phyloP scores from a whole-genome alignment of 2,329 filamentous ascomycete genomes.

The Gnomoniopsis smithogilvyi region DNA sequence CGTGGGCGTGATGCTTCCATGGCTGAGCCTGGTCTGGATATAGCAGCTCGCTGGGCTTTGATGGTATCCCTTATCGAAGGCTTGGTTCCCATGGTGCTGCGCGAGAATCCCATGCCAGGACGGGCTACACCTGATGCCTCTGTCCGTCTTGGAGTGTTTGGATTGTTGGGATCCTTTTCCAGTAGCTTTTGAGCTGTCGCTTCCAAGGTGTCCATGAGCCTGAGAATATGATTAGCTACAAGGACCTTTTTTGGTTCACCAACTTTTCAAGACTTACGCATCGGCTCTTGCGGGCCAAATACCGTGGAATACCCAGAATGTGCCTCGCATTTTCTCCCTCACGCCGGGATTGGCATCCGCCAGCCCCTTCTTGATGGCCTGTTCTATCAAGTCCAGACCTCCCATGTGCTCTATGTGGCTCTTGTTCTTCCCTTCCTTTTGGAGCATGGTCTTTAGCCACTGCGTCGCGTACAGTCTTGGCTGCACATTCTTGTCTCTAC shows the following conservation, averaged over 20 bases:
- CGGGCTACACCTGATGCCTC: constrained; percentile 44
- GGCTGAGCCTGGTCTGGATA: constrained; percentile 33
- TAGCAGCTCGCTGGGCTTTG: constrained; percentile 68
- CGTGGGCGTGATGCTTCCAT: constrained; percentile 50
- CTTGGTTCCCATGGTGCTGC: constrained; percentile 58
- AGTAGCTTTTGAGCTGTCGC: constrained; percentile 74
- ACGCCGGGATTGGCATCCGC: constrained; percentile 86
- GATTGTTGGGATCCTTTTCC: constrained; percentile 80
- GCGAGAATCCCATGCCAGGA: constrained; percentile 59
- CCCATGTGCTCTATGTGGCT: constrained; percentile 79
- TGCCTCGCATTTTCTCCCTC: constrained; percentile 77
- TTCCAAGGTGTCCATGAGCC: constrained; percentile 77
- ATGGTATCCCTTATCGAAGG: constrained; percentile 78
- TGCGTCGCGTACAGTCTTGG: constrained; percentile 73
- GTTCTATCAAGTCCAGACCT: constrained; percentile 79
- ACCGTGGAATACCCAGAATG: constrained; percentile 79
- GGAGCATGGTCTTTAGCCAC: constrained; percentile 82
- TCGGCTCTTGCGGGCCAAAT: constrained; percentile 79
- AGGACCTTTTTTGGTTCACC: not conserved
- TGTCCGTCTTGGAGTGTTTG: constrained; percentile 60
- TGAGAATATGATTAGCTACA: constrained; percentile 31
- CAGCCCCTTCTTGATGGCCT: constrained; percentile 86
- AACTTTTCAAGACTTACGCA: constrained; percentile 44
- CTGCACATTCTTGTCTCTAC: constrained; percentile 91
- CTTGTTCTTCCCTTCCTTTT: constrained; percentile 75